Evolutionary conservation across 495 filamentous ascomycete species (phyloP).

Genomic region (Daldinia bambusicola): DNA sequence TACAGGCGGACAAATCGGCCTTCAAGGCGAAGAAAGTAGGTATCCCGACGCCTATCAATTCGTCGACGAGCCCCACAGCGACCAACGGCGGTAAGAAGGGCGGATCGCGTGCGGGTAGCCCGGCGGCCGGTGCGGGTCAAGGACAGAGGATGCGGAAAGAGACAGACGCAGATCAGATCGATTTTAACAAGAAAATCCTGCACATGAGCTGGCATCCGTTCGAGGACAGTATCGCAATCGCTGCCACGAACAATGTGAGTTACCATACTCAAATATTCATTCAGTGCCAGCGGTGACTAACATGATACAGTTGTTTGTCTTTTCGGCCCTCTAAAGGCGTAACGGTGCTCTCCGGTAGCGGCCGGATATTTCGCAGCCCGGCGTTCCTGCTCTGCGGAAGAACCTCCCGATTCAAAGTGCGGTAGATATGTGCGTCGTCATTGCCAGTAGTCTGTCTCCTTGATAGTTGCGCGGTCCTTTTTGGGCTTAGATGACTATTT

Average conservation of each 20-base stretch:
- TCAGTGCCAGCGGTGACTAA: constrained; percentile 35
- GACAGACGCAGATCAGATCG: constrained; percentile 98
- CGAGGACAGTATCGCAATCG: constrained; percentile 99
- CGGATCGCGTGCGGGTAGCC: constrained; percentile 86
- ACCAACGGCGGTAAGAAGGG: constrained; percentile 81
- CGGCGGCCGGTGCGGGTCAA: constrained; percentile 81
- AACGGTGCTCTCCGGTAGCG: constrained; percentile 21
- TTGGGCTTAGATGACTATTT: constrained; percentile 32
- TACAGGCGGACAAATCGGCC: constrained; percentile 97
- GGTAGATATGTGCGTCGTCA: constrained; percentile 31
- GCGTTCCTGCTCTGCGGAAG: constrained; percentile 27
- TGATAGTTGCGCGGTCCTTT: constrained; percentile 32
- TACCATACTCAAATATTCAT: not conserved
- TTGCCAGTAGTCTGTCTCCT: constrained; percentile 38
- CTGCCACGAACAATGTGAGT: constrained; percentile 98
- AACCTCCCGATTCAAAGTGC: constrained; percentile 19
- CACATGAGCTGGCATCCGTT: constrained; percentile 99
- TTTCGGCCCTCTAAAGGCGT: constrained; percentile 83
- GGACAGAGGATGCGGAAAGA: constrained; percentile 98
- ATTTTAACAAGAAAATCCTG: constrained; percentile 99
- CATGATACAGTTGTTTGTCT: constrained; percentile 85
- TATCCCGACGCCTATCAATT: constrained; percentile 95
- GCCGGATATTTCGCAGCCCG: constrained; percentile 31
- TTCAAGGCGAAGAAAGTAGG: constrained; percentile 99
- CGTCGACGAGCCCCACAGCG: constrained; percentile 72